Evolutionary conservation across 2,329 filamentous ascomycete genomes (phyloP).

Genomic region (Claviceps pazoutovae): DNA sequence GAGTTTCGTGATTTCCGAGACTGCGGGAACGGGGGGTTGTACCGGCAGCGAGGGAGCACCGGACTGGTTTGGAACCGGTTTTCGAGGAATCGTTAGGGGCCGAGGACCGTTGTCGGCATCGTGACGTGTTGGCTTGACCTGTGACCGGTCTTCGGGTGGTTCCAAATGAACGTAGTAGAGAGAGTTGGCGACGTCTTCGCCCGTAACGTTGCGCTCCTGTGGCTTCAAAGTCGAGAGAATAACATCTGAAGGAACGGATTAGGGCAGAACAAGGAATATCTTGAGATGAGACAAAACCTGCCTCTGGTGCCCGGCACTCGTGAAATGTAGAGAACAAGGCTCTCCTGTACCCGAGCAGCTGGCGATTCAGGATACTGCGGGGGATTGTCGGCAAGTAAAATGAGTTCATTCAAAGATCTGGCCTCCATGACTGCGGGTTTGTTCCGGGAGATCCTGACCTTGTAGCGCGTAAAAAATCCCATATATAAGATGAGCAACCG

Average conservation of each 20-base stretch:
- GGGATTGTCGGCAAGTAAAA: conserved; percentile 79
- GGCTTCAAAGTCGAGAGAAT: conserved; percentile 88
- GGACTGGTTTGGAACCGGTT: conserved; percentile 30
- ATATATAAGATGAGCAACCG: neutral
- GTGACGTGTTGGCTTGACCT: conserved; percentile 13
- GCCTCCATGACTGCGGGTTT: conserved; percentile 50
- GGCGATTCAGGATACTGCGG: conserved; percentile 74
- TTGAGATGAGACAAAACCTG: conserved; percentile 23
- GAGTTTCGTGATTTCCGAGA: neutral
- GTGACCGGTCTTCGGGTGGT: conserved; percentile 34
- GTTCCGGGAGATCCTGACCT: neutral
- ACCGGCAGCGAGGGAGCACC: conserved; percentile 12
- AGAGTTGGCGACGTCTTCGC: conserved; percentile 71
- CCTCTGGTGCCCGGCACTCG: conserved; percentile 83
- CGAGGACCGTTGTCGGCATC: conserved; percentile 23
- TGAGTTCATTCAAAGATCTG: conserved; percentile 55
- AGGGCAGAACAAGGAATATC: neutral
- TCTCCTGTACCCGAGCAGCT: conserved; percentile 51
- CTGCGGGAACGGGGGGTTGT: neutral
- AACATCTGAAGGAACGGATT: conserved; percentile 46
- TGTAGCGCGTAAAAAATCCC: neutral
- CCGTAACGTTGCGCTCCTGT: conserved; percentile 74
- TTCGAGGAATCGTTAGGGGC: conserved; percentile 34
- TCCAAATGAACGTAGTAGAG: conserved; percentile 80
- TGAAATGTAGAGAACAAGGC: conserved; percentile 79